Percentiles rank a stretch among this genome's conserved stretches.
phyloP scores from a whole-genome alignment of 2,329 filamentous ascomycete genomes.

The Fusarium poae region DNA sequence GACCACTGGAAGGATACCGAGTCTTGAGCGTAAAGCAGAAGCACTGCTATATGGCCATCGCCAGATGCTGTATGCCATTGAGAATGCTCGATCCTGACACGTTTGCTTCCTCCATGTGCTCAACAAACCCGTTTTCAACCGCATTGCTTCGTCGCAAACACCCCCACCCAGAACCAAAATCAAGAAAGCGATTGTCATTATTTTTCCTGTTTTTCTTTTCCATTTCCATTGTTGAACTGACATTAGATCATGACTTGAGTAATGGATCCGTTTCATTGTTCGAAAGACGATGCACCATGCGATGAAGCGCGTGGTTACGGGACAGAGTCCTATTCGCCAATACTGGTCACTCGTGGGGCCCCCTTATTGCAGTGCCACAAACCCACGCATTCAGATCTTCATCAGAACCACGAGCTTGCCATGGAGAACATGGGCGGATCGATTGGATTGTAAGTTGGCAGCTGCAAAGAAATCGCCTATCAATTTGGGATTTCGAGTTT shows the following conservation, averaged over 20 bases:
- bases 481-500: slow-evolving; percentile 16
- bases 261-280: slow-evolving; percentile 21
- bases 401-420: slow-evolving; percentile 18
- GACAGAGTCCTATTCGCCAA: slow-evolving; percentile 44
- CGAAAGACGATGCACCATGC: slow-evolving; percentile 12
- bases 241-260: slow-evolving; percentile 37
- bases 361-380: slow-evolving; percentile 30
- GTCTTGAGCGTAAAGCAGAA: slow-evolving; percentile 2
- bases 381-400: slow-evolving; percentile 22
- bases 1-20: neutral
- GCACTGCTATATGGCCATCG: slow-evolving; percentile 2
- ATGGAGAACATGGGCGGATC: slow-evolving; percentile 28
- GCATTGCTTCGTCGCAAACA: slow-evolving; percentile 30
- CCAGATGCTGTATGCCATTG: slow-evolving; percentile 33
- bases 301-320: slow-evolving; percentile 44
- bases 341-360: slow-evolving; percentile 22
- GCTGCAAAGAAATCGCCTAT: slow-evolving; percentile 17
- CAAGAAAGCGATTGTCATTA: slow-evolving; percentile 46
- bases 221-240: slow-evolving; percentile 25
- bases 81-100: slow-evolving; percentile 31
- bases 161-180: slow-evolving; percentile 33
- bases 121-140: slow-evolving; percentile 28
- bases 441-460: slow-evolving; percentile 35
- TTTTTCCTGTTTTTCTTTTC: slow-evolving; percentile 27
- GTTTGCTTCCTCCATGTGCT: slow-evolving; percentile 33